Evolutionary conservation across 2,329 filamentous ascomycete genomes (phyloP).

Genomic region (Aspergillus felis): DNA sequence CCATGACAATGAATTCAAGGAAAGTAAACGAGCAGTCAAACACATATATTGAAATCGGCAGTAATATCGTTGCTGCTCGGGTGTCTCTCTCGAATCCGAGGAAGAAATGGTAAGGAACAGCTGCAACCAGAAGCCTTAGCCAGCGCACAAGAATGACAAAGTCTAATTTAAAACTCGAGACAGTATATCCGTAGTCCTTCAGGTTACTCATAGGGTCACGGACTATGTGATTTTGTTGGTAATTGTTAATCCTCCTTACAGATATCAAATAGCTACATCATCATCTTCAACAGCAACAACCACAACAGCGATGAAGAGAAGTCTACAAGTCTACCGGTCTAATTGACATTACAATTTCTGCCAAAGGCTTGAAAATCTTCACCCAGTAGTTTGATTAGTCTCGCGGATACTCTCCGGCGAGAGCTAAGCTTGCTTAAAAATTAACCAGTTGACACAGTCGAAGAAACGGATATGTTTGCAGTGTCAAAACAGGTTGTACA

Average conservation of each 20-base stretch:
- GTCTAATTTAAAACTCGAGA: not conserved
- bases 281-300: too few species aligned
- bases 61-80: too few species aligned
- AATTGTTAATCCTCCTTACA: not conserved
- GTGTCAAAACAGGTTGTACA: not conserved
- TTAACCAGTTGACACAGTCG: not conserved
- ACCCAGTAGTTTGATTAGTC: not conserved
- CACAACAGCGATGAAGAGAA: too few species aligned
- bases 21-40: too few species aligned
- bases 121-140: not conserved
- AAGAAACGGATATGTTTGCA: not conserved
- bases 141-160: not conserved
- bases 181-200: not conserved
- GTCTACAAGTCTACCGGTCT: not conserved
- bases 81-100: too few species aligned
- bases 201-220: not conserved
- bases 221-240: too few species aligned
- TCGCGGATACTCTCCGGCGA: not conserved
- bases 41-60: too few species aligned
- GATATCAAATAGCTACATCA: too few species aligned
- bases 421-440: not conserved
- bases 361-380: not conserved
- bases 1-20: too few species aligned
- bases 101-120: not conserved
- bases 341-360: not conserved